Base-by-base conservation (phyloP, 1,284 basidiomycete species). In the Vanrija humicola region DNA sequence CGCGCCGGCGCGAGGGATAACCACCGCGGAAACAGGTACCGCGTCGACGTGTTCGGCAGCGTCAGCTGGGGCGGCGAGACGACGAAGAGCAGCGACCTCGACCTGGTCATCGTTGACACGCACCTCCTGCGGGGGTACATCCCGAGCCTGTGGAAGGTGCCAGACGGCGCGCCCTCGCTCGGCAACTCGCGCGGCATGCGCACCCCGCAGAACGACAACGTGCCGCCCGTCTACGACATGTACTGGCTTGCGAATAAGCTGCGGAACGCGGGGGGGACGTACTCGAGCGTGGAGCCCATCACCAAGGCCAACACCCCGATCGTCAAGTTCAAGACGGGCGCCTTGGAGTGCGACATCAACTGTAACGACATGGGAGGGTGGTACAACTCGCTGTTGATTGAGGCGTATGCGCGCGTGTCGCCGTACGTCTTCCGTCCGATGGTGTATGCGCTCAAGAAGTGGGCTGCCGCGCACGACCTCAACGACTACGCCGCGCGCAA, bases 41-140 rank as follows among this genome's bases (percentile, higher is more conserved):
- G 64, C n/a, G 69, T 77, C 9, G 75, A 77, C 48, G 69, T 71
- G 10, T 76, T 76, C 62, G 75, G 75, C n/a, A 76, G 74, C 58
- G 68, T 73, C 15, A 72, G 70, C 26, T 77, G 75, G 75, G 73
- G 72, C 14, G 75, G 75, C 3, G 64, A 68, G 44, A 73, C 70
- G 0, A 70, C 72, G 5, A 46, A 54, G 25, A 62, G 64, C 10
- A 68, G 67, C 5, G 75, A 77, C 59, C 45, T 77, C 19, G 75
- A 77, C 59, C 47, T 77, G 19, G 68, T 74, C 14, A 59, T 75
- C 26, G 46, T 72, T 68, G 71, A 73, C 61, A 56, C 40, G 9
- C 42, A 54, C 1, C 53, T 66, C n/a, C 61, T 68, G 2, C 61
- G 65, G 46, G 72, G 75, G 26, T 75, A 45, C 38, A 42, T 58